Evolutionary conservation across 108 stramenopile genomes (phyloP), one percentile per base, ranked within the genome.

Genomic region (Stephanodiscus triporus): DNA sequence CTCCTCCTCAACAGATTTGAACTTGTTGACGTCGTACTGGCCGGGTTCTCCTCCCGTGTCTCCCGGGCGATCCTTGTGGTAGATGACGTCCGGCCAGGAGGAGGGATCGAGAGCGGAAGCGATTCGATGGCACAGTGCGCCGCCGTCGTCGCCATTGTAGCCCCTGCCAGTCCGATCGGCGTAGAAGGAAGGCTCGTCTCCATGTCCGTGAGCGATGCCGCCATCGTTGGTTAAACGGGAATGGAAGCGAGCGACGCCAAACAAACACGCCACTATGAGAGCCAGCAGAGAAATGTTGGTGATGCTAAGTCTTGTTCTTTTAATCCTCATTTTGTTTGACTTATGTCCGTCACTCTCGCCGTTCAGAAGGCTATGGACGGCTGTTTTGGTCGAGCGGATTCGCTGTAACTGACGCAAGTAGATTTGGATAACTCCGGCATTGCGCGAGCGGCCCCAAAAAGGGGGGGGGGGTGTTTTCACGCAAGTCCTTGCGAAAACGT

Each of bases 1-100:
- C 6, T 65, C 71, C 22, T 72, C 71, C 54, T 66, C 50, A 5
- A 61, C 36, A 4, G 60, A 61, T 23, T n/a, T 6, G 60, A 61
- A 38, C 11, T 6, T 20, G 6, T 20, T 0, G 17, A 0, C 3
- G 2, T 61, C 60, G 9, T 40, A 38, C 13, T 22, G n/a, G 24
- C 23, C 47, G 10, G 49, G 27, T n/a, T n/a, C 16, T 43, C 9
- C 6, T 9, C 4, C 9, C 24, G 8, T 0, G 19, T 26, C 27
- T 50, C n/a, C n/a, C n/a, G n/a, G 45, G 9, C 29, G 32, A 38
- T 66, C 65, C 17, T 66, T 66, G 47, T 66, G 50, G 48, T 51
- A 66, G 50, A 66, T 30, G 16, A 50, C 48, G 29, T 66, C 47
- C 10, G 60, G 20, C 60, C 60, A 61, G 32, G 60, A 36, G 9